Evolutionary conservation across 2,329 filamentous ascomycete genomes (phyloP), one percentile per base, ranked within the genome.

Genomic region (Aspergillus fructus): DNA sequence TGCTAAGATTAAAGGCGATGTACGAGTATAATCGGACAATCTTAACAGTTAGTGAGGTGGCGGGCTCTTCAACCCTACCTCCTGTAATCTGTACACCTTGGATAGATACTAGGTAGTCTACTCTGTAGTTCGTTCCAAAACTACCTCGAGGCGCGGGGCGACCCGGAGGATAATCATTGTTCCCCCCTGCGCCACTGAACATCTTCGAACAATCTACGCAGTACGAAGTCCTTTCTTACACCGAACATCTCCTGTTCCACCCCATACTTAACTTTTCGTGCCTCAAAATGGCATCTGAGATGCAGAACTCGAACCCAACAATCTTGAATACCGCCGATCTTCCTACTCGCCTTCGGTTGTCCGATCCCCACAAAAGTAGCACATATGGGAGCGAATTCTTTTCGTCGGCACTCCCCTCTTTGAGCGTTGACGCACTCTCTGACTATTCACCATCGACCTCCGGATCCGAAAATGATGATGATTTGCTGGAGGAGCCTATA

Each of bases 271-370:
- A 30, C 27, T 41, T 3, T 11, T 12, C 33, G n/a, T 41, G 4
- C n/a, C 9, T 23, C 52, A 62, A 53, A 53, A 74, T 75, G 70
- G 63, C 67, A 9, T 62, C 65, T 9, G 71, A 73, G 58, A 67
- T 74, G 45, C 71, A 75, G 46, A 74, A 75, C 52, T 91, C 90
- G 63, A 97, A 99, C 78, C 94, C 94, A 54, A 96, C 91, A 62
- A 93, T 99, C 71, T 80, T 97, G 68, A 96, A 88, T 76, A 84
- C 87, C 52, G 90, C 91, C 43, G 91, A 97, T 76, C 85, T 99
- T 50, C 93, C 94, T 45, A 94, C 91, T 30, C 88, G 93, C 62
- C 83, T 85, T 64, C 71, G 61, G 69, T 68, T 63, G 66, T 62
- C 65, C 70, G 70, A 66, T 63, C 74, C 69, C 69, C 72, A 66